Percentiles rank a stretch among this genome's conserved stretches.
phyloP scores from a whole-genome alignment of 73 alveolate species.

The Chromera velia region DNA sequence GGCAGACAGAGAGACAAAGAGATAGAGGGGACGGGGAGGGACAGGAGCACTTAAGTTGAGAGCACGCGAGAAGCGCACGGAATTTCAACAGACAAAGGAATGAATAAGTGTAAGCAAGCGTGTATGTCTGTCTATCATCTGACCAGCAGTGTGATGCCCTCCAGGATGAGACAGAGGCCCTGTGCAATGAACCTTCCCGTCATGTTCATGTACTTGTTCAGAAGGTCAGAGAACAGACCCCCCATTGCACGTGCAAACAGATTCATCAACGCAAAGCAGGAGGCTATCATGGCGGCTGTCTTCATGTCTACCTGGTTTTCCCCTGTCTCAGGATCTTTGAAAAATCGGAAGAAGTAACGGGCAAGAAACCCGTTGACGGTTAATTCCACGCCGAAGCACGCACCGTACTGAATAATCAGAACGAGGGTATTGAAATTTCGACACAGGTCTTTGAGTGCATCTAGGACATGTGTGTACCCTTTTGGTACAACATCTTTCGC shows the following conservation, averaged over 20 bases:
- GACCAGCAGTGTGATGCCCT: too few species aligned
- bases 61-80: too few species aligned
- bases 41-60: background rate
- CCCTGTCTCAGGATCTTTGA: background rate
- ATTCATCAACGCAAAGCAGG: constrained; percentile 13
- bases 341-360: constrained; percentile 3
- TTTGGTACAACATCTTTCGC: too few species aligned
- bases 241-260: constrained; percentile 11
- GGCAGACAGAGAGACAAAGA: constrained; percentile 21
- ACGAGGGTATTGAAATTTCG: too few species aligned
- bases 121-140: too few species aligned
- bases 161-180: background rate
- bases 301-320: constrained; percentile 2
- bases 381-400: constrained; percentile 18
- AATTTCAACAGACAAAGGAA: too few species aligned
- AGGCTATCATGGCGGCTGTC: constrained; percentile 6
- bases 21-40: constrained; percentile 13
- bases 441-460: too few species aligned
- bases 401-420: constrained; percentile 15
- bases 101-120: too few species aligned
- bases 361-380: constrained; percentile 28
- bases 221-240: background rate
- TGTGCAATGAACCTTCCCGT: background rate
- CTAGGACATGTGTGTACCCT: too few species aligned
- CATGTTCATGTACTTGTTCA: background rate